These are phyloP conservation scores for Psilocybe cubensis DNA, from an alignment of 768 basidiomycete genomes.

Conservation along the genomic window DNA sequence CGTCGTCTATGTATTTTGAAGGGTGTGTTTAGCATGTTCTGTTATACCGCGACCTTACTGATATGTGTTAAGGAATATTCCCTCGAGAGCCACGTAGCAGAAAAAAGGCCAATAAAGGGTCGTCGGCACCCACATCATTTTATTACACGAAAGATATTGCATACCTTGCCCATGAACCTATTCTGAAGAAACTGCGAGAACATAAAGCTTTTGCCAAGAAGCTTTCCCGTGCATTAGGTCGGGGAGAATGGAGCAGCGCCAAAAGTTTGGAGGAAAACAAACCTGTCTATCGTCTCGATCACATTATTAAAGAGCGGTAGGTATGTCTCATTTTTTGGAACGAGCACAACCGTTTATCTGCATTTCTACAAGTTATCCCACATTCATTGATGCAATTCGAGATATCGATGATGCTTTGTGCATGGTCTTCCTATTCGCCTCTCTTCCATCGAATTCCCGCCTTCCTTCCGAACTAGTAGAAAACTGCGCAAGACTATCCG, in stretches of 20 bases:
- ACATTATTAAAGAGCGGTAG: constrained; percentile 96
- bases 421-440: constrained; percentile 92
- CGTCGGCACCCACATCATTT: constrained; percentile 95
- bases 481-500: constrained; percentile 87
- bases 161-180: constrained; percentile 95
- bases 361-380: constrained; percentile 75
- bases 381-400: constrained; percentile 92
- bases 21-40: constrained; percentile 50
- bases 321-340: constrained; percentile 16
- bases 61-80: constrained; percentile 77
- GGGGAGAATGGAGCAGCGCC: constrained; percentile 94
- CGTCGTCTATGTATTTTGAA: constrained; percentile 96
- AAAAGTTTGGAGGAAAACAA: constrained; percentile 93
- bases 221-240: constrained; percentile 87
- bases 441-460: constrained; percentile 83
- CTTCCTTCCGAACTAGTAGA: constrained; percentile 84
- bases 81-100: constrained; percentile 92
- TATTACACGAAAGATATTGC: constrained; percentile 99
- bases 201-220: constrained; percentile 99
- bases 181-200: constrained; percentile 90
- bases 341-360: neutral
- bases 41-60: neutral
- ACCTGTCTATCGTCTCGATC: constrained; percentile 90
- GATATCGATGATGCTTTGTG: constrained; percentile 98
- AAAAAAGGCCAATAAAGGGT: constrained; percentile 97